A percentile compares a stretch with the other conserved stretches of the same genome.
Conservation (phyloP, 208 protist genomes). For the Crithidia sp. region DNA sequence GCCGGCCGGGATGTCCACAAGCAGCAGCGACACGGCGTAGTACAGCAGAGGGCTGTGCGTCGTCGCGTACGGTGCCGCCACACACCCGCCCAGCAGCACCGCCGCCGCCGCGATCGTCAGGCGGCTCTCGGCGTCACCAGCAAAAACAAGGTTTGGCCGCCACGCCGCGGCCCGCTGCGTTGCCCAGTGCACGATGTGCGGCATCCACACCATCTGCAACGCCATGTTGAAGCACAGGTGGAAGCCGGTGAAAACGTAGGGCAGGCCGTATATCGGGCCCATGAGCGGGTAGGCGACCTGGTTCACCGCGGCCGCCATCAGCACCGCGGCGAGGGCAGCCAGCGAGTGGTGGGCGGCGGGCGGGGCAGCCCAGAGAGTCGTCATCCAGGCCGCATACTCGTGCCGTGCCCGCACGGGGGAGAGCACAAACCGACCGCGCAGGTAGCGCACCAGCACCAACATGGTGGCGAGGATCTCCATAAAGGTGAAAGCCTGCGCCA, state of each 20-base stretch:
- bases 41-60: conserved; percentile 30
- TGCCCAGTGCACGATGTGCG: conserved; percentile 18
- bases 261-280: conserved; percentile 37
- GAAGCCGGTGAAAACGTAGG: conserved; percentile 42
- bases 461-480: conserved; percentile 26
- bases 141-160: conserved; percentile 15
- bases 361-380: conserved; percentile 3
- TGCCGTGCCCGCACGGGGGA: not conserved
- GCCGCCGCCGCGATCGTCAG: conserved; percentile 3
- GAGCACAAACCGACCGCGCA: conserved; percentile 4
- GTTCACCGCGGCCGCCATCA: conserved; percentile 36
- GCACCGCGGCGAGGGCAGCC: conserved; percentile 14
- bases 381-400: conserved; percentile 31
- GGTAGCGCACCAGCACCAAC: conserved; percentile 22
- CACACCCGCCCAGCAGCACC: conserved; percentile 18
- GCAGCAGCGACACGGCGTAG: conserved; percentile 34
- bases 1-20: conserved; percentile 51
- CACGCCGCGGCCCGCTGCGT: conserved; percentile 4
- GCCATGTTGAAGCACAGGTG: conserved; percentile 41
- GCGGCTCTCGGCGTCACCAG: conserved; percentile 13
- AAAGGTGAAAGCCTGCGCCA: conserved; percentile 27
- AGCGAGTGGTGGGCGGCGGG: conserved; percentile 9
- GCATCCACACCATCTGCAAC: conserved; percentile 35
- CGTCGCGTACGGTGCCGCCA: conserved; percentile 14
- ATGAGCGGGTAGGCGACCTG: conserved; percentile 58